Evolutionary conservation across 1,284 basidiomycete genomes (phyloP).

Genomic region (Marasmius oreades): DNA sequence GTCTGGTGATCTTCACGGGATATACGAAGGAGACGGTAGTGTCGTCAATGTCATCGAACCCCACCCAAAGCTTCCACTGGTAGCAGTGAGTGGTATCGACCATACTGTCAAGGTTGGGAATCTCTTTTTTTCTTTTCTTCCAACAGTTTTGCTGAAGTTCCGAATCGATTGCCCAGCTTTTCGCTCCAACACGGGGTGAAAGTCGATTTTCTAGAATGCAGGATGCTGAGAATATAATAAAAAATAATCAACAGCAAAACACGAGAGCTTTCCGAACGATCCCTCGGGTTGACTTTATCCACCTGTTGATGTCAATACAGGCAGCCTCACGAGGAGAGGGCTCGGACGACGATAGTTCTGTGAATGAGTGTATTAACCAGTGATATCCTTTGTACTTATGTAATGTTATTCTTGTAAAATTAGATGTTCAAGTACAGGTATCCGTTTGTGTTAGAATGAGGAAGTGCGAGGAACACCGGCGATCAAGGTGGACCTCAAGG

Average conservation of each 20-base stretch:
- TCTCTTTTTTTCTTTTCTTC: neutral
- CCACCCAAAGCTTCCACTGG: slow-evolving; percentile 76
- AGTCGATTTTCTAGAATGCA: slow-evolving; percentile 51
- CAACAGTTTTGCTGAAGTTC: slow-evolving; percentile 4
- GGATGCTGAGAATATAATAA: slow-evolving; percentile 51
- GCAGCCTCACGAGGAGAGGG: neutral
- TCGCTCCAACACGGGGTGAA: slow-evolving; percentile 52
- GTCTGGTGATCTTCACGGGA: slow-evolving; percentile 61
- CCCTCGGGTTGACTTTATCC: slow-evolving; percentile 8
- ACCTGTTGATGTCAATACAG: slow-evolving; percentile 7
- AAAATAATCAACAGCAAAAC: slow-evolving; percentile 41
- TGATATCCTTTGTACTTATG: neutral
- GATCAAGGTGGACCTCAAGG: no score
- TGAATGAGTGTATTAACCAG: neutral
- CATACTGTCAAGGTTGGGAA: slow-evolving; percentile 73
- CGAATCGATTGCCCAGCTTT: slow-evolving; percentile 44
- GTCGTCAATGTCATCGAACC: slow-evolving; percentile 89
- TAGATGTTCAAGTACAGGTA: neutral
- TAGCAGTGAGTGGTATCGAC: slow-evolving; percentile 90
- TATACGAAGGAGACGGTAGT: slow-evolving; percentile 79
- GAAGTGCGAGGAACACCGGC: no score
- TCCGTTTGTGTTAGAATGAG: neutral
- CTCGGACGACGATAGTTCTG: neutral
- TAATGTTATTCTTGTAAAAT: neutral
- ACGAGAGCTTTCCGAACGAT: slow-evolving; percentile 11